Conservation (phyloP, 2,329 filamentous ascomycete genomes). For the Scolecobasidium constrictum region DNA sequence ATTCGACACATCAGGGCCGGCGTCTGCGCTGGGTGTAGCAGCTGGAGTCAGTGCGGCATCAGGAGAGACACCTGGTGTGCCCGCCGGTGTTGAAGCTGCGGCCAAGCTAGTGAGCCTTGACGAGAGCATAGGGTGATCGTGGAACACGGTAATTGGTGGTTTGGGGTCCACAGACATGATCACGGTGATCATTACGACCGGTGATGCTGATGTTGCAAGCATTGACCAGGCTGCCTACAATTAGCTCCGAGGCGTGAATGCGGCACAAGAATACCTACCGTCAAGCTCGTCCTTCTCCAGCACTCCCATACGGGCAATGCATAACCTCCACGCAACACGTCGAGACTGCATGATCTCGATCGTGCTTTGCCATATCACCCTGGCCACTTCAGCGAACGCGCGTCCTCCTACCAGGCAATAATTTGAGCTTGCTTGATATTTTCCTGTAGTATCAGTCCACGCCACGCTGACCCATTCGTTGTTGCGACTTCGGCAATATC, state of each 20-base stretch:
- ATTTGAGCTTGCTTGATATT: conserved; percentile 59
- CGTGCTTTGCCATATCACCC: conserved; percentile 70
- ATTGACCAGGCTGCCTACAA: conserved; percentile 27
- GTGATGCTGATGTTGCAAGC: conserved; percentile 24
- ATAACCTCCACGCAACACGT: conserved; percentile 66
- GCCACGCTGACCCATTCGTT: conserved; percentile 68
- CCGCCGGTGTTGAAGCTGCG: conserved; percentile 22
- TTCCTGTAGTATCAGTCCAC: conserved; percentile 71
- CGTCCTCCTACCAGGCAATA: conserved; percentile 57
- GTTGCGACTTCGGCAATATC: conserved; percentile 62
- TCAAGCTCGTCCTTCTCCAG: conserved; percentile 57
- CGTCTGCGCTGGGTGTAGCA: conserved; percentile 29
- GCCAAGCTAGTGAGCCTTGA: conserved; percentile 13
- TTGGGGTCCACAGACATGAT: conserved; percentile 55
- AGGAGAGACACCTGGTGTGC: conserved; percentile 23
- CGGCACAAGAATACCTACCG: conserved; percentile 25
- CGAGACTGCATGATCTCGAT: conserved; percentile 59
- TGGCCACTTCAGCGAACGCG: conserved; percentile 54
- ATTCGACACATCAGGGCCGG: conserved; percentile 30
- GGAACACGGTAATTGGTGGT: conserved; percentile 54
- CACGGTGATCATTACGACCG: conserved; percentile 32
- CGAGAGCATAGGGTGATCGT: conserved; percentile 17
- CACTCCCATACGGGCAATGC: conserved; percentile 59
- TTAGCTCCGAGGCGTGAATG: conserved; percentile 30
- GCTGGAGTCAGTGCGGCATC: conserved; percentile 56